Percentiles rank a stretch among this genome's conserved stretches.
These are phyloP conservation scores for Ogataea polymorpha DNA, from an alignment of 805 yeast genomes.

Conservation along the genomic window DNA sequence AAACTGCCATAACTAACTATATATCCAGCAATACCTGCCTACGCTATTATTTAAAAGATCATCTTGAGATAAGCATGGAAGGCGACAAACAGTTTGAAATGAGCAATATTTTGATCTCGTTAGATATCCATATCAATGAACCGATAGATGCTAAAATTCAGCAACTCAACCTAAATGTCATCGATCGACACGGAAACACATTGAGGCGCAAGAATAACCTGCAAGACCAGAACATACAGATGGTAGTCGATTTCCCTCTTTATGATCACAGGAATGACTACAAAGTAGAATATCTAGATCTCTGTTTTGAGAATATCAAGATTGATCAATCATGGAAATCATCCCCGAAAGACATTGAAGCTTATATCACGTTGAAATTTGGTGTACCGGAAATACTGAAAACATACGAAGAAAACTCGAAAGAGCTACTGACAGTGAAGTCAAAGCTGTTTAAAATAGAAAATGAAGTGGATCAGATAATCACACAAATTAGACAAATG, in stretches of 20 bases:
- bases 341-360: slow-evolving; percentile 15
- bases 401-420: slow-evolving; percentile 21
- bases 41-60: slow-evolving; percentile 16
- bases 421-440: slow-evolving; percentile 14
- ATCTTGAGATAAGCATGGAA: slow-evolving; percentile 8
- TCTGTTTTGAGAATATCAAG: slow-evolving; percentile 32
- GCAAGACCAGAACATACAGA: slow-evolving; percentile 11
- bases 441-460: slow-evolving; percentile 17
- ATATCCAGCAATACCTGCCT: slow-evolving; percentile 17
- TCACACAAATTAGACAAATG: slow-evolving; percentile 12
- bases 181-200: slow-evolving; percentile 28
- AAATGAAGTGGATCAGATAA: slow-evolving; percentile 19
- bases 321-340: slow-evolving; percentile 31
- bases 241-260: slow-evolving; percentile 26
- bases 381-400: slow-evolving; percentile 27
- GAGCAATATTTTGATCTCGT: slow-evolving; percentile 20
- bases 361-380: slow-evolving; percentile 21
- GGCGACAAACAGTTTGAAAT: background rate
- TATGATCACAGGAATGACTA: slow-evolving; percentile 13
- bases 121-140: slow-evolving; percentile 20
- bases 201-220: slow-evolving; percentile 27
- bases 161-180: slow-evolving; percentile 27
- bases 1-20: slow-evolving; percentile 9
- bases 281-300: slow-evolving; percentile 23
- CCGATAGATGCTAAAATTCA: slow-evolving; percentile 20